A percentile compares a stretch with the other conserved stretches of the same genome.
phyloP scores from a whole-genome alignment of 2,329 filamentous ascomycete species.

The Pseudocercospora crystallina region DNA sequence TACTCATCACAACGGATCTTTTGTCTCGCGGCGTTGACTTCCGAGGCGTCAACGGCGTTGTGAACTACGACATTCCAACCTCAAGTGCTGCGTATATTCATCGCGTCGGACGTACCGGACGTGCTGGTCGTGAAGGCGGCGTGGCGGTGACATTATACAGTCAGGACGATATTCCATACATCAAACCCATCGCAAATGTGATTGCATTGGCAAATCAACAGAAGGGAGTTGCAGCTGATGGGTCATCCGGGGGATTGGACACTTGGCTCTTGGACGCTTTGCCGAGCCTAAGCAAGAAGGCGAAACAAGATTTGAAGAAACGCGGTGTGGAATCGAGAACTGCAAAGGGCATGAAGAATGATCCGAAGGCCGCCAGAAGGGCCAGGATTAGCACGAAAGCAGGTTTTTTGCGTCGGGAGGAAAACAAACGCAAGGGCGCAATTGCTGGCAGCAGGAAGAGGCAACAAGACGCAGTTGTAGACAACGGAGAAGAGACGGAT shows the following conservation, averaged over 20 bases:
- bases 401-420: constrained; percentile 68
- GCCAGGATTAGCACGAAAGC: constrained; percentile 80
- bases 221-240: constrained; percentile 38
- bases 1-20: constrained; percentile 93
- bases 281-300: constrained; percentile 78
- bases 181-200: constrained; percentile 91
- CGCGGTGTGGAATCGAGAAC: constrained; percentile 74
- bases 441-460: constrained; percentile 38
- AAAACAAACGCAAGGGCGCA: constrained; percentile 59
- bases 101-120: constrained; percentile 84
- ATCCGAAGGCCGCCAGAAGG: constrained; percentile 47
- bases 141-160: constrained; percentile 94
- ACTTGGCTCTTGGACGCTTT: constrained; percentile 87
- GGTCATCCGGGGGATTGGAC: constrained; percentile 59
- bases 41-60: constrained; percentile 88
- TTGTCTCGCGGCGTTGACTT: constrained; percentile 92
- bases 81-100: constrained; percentile 89
- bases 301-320: constrained; percentile 78
- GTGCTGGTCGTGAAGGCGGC: constrained; percentile 82
- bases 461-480: constrained; percentile 22
- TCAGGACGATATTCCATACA: constrained; percentile 84
- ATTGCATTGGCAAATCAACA: constrained; percentile 81
- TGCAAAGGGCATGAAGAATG: constrained; percentile 39
- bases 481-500: constrained; percentile 33
- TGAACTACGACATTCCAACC: constrained; percentile 97